Base-by-base conservation (phyloP, 495 filamentous ascomycete genomes). In the Aspergillus steynii region DNA sequence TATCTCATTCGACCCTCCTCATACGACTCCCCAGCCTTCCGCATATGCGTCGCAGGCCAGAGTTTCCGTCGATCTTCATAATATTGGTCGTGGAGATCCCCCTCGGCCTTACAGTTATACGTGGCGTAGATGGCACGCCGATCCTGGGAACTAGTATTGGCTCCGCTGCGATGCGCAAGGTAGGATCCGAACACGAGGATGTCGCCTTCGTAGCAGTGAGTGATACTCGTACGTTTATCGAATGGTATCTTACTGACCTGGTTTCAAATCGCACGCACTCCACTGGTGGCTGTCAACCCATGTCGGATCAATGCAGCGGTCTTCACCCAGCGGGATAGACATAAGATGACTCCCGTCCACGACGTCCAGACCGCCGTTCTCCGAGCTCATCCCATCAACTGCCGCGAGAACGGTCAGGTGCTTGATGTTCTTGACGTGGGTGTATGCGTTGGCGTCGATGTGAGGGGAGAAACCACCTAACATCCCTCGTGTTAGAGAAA, bases 381-480 rank as follows among this genome's bases (percentile, higher is more conserved):
- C 59, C 0, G 71, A 61, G 32, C 63, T 79, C 59, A 78, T 76
- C 14, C 65, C 65, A 50, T 80, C 77, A 2, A 81, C 73, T 0
- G 78, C 76, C 5, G 79, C 66, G 0, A 79, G 68, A 51, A 79
- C 74, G 10, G 77, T 80, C 26, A 80, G 59, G 56, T 80, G 79
- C 48, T 80, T 79, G 62, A 80, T 78, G 42, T 76, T 67, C 29
- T 78, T 79, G 37, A 80, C 76, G 55, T 80, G 79, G 1, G 74
- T 78, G 59, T 81, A 81, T 4, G 77, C 79, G 46, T 74, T 75
- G 29, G 77, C 77, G 48, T 81, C 79, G 50, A 81, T 77, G 53
- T 80, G 77, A 14, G 77, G 76, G 29, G 69, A 61, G 61, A 79
- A 81, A 12, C 77, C 76, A 28, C 69, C 71, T 74, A 14, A 2